Conservation (phyloP, 2,329 filamentous ascomycete species). For the Lachnellula arida region DNA sequence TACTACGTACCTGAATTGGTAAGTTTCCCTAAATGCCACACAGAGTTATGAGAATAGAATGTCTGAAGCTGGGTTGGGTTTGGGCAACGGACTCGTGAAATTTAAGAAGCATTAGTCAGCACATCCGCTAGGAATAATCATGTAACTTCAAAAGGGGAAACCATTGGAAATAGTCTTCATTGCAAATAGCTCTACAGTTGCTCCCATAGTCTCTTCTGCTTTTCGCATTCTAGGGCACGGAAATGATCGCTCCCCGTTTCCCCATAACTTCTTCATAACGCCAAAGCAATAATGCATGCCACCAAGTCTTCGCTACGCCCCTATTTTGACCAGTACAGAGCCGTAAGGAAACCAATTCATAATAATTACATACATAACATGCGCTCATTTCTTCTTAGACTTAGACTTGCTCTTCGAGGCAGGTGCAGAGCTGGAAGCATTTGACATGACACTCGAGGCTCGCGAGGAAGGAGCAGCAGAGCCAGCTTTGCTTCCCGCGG, state of each 20-base stretch:
- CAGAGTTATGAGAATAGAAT: too few relatives aligned
- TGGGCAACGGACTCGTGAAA: too few relatives aligned
- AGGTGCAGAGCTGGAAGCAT: constrained; percentile 49
- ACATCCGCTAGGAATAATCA: neutral
- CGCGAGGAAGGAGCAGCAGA: constrained; percentile 71
- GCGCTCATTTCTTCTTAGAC: constrained; percentile 48
- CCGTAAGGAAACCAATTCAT: constrained; percentile 13
- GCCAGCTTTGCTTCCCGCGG: constrained; percentile 63
- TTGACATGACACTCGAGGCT: constrained; percentile 83
- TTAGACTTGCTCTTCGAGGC: constrained; percentile 39
- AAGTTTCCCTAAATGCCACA: too few relatives aligned
- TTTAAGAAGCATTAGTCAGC: neutral
- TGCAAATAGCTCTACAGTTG: neutral
- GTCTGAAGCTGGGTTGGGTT: too few relatives aligned
- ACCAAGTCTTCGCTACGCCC: constrained; percentile 15
- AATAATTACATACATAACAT: constrained; percentile 12
- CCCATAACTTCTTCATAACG: constrained; percentile 6
- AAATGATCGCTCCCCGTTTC: neutral
- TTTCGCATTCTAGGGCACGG: neutral
- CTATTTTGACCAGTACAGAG: constrained; percentile 18
- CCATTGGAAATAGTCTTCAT: neutral
- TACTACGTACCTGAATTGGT: too few relatives aligned
- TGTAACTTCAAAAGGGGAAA: neutral
- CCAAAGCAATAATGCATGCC: constrained; percentile 20
- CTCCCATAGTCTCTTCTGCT: neutral